Evolutionary conservation across 2,329 filamentous ascomycete genomes (phyloP).

Genomic region (Pyrenochaeta sp.): DNA sequence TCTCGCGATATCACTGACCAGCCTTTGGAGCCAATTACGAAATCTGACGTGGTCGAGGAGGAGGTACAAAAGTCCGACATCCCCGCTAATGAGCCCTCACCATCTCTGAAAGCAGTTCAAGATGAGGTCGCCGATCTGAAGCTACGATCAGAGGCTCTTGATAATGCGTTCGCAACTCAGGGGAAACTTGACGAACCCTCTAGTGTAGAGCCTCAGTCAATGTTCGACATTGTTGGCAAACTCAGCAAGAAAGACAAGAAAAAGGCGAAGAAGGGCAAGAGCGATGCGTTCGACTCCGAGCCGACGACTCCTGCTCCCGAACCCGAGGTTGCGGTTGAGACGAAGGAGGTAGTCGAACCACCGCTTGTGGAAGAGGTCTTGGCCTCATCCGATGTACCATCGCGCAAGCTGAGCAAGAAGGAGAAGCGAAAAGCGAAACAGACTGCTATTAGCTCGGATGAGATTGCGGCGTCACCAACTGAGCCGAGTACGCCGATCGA

Average conservation of each 20-base stretch:
- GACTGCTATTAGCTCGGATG: slow-evolving; percentile 10
- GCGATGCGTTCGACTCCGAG: slow-evolving; percentile 25
- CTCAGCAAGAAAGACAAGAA: slow-evolving; percentile 43
- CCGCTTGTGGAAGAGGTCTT: slow-evolving; percentile 9
- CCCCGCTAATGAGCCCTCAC: slow-evolving; percentile 25
- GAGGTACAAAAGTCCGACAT: not conserved
- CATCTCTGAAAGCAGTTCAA: slow-evolving; percentile 33
- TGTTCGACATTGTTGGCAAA: slow-evolving; percentile 39
- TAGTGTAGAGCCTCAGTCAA: slow-evolving; percentile 23
- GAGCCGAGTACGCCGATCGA: not conserved
- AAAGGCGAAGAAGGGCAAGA: slow-evolving; percentile 32
- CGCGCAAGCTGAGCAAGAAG: slow-evolving; percentile 32
- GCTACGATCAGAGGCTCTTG: slow-evolving; percentile 38
- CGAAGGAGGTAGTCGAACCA: slow-evolving; percentile 26
- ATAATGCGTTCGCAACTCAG: slow-evolving; percentile 21
- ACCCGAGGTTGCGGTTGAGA: slow-evolving; percentile 28
- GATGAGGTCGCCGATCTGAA: slow-evolving; percentile 39
- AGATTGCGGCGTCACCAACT: slow-evolving; percentile 10
- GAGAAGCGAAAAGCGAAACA: slow-evolving; percentile 33
- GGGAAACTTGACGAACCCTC: slow-evolving; percentile 20
- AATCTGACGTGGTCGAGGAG: slow-evolving; percentile 1
- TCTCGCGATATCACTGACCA: slow-evolving; percentile 6
- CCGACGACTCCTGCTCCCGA: slow-evolving; percentile 36
- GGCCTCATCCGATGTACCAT: slow-evolving; percentile 7
- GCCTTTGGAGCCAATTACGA: not conserved